A percentile compares a stretch with the other conserved stretches of the same genome.
These are phyloP conservation scores for Ambrosia artemisiifolia DNA, from an alignment of 129 eudicot species.

Conservation along the genomic window DNA sequence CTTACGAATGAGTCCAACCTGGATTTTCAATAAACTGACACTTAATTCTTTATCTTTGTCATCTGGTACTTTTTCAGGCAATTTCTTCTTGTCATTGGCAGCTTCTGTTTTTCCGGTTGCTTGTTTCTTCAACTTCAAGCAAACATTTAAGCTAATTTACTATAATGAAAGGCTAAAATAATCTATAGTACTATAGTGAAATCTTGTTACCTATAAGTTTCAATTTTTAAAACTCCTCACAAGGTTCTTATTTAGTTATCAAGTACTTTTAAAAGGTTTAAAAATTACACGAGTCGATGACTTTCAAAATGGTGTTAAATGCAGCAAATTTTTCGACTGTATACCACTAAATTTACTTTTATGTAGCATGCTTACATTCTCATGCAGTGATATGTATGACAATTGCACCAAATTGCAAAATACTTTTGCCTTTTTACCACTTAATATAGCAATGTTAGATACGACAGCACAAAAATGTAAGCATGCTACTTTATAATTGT, in stretches of 20 bases:
- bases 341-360: not conserved
- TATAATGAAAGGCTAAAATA: not conserved
- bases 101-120: constrained; percentile 42
- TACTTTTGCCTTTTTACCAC: not conserved
- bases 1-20: constrained; percentile 85
- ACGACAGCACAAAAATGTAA: not conserved
- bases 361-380: not conserved
- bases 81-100: constrained; percentile 55
- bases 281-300: not conserved
- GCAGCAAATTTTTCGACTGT: not conserved
- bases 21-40: constrained; percentile 79
- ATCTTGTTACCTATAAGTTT: not conserved
- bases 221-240: not conserved
- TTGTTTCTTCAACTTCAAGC: constrained; percentile 44
- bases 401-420: not conserved
- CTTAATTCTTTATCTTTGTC: constrained; percentile 71
- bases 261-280: not conserved
- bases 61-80: constrained; percentile 67
- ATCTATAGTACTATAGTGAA: not conserved
- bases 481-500: not conserved
- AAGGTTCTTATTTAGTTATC: not conserved
- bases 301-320: not conserved
- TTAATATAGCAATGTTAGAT: not conserved
- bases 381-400: not conserved
- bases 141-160: not conserved